These are phyloP conservation scores for Tricholoma sp. DNA, from an alignment of 768 basidiomycete species.

Conservation along the genomic window DNA sequence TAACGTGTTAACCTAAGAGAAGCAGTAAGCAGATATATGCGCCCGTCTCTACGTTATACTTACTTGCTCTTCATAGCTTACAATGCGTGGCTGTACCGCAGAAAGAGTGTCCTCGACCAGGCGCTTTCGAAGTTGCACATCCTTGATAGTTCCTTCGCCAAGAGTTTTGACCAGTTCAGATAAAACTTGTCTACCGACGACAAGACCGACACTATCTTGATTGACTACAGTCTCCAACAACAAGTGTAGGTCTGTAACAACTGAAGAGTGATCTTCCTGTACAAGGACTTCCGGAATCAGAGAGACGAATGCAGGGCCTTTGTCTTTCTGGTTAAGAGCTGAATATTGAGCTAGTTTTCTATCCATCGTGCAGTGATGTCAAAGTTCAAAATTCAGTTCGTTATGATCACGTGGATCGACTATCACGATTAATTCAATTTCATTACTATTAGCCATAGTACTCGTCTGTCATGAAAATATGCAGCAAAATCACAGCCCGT, in stretches of 20 bases:
- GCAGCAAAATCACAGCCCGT: neutral
- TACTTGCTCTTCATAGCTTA: conserved; percentile 96
- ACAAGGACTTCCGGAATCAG: conserved; percentile 66
- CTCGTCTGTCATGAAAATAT: neutral
- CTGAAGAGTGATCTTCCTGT: conserved; percentile 36
- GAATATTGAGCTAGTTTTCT: conserved; percentile 57
- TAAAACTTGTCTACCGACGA: conserved; percentile 84
- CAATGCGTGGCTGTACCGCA: conserved; percentile 70
- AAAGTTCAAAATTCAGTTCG: no score
- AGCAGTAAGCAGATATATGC: neutral
- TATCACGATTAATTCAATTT: no score
- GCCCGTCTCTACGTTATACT: conserved; percentile 15
- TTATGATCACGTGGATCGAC: conserved; percentile 1
- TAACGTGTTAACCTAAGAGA: conserved; percentile 66
- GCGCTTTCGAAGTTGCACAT: conserved; percentile 56
- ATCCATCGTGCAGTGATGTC: no score
- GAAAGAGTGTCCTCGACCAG: conserved; percentile 73
- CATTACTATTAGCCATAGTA: no score
- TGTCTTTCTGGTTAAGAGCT: conserved; percentile 76
- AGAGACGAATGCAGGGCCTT: conserved; percentile 66
- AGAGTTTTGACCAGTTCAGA: conserved; percentile 76
- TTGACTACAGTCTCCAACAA: conserved; percentile 80
- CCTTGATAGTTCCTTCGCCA: conserved; percentile 47
- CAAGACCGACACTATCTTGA: conserved; percentile 76
- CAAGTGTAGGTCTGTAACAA: conserved; percentile 55